Percentiles rank a stretch among this genome's conserved stretches.
These are phyloP conservation scores for Crithidia brevicula DNA, from an alignment of 208 protist genomes.

Conservation along the genomic window DNA sequence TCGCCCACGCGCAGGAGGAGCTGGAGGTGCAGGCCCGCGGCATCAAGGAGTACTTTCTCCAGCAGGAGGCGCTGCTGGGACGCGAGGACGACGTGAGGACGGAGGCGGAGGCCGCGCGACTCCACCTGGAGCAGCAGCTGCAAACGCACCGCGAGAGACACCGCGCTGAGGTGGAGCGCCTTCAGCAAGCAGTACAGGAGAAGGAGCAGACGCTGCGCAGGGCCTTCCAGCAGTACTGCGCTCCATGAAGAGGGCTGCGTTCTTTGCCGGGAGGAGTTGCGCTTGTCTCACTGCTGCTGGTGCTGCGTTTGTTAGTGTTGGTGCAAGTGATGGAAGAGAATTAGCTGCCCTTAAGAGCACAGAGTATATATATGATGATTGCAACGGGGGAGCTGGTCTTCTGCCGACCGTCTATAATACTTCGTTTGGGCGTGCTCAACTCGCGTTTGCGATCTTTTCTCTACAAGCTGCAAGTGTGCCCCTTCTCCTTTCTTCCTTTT, in stretches of 20 bases:
- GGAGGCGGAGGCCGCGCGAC: slow-evolving; percentile 55
- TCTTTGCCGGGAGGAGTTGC: too few species aligned
- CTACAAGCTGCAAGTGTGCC: too few species aligned
- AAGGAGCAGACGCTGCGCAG: slow-evolving; percentile 71
- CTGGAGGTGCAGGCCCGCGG: slow-evolving; percentile 51
- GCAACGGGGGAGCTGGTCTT: too few species aligned
- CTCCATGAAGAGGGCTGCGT: too few species aligned
- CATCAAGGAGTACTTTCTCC: slow-evolving; percentile 65
- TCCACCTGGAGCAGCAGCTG: slow-evolving; percentile 50
- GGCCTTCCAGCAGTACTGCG: slow-evolving; percentile 40
- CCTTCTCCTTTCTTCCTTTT: too few species aligned
- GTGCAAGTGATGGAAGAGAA: too few species aligned
- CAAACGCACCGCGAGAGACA: slow-evolving; percentile 41
- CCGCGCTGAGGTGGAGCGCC: slow-evolving; percentile 49
- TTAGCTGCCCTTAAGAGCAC: too few species aligned
- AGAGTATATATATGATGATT: too few species aligned
- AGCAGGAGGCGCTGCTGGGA: slow-evolving; percentile 34
- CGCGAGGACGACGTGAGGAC: slow-evolving; percentile 65
- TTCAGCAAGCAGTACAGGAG: slow-evolving; percentile 63
- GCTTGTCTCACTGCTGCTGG: neutral
- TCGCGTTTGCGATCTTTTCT: too few species aligned
- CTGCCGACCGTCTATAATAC: too few species aligned
- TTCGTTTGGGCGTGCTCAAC: too few species aligned
- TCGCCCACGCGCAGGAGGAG: slow-evolving; percentile 66
- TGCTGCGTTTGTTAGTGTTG: neutral